A percentile compares a stretch with the other conserved stretches of the same genome.
Conservation (phyloP, 192 early-diverging fungal genomes). For the Coemansia sp. region DNA sequence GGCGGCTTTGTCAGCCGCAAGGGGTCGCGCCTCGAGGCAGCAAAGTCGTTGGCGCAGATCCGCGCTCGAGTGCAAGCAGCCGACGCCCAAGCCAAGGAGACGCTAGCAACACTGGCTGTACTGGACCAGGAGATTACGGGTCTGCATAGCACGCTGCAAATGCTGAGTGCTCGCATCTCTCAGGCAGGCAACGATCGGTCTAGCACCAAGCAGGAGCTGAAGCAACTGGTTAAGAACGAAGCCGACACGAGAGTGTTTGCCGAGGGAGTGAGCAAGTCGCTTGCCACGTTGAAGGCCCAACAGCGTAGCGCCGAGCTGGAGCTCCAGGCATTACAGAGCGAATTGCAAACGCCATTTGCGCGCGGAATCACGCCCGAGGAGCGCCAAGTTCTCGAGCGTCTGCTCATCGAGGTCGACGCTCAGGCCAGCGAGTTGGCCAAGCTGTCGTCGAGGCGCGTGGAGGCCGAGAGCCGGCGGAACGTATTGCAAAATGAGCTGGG, state of each 20-base stretch:
- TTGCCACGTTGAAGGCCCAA: conserved; percentile 31
- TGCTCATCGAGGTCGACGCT: conserved; percentile 58
- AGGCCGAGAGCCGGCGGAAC: conserved; percentile 73
- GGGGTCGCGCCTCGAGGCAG: conserved; percentile 74
- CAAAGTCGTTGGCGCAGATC: conserved; percentile 58
- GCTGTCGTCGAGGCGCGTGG: conserved; percentile 55
- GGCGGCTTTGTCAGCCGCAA: conserved; percentile 84
- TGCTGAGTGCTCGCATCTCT: conserved; percentile 55
- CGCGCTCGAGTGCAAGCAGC: conserved; percentile 28
- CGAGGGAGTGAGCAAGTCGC: conserved; percentile 44
- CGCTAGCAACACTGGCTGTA: conserved; percentile 24
- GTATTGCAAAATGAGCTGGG: conserved; percentile 73
- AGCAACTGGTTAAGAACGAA: conserved; percentile 67
- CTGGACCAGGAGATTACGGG: conserved; percentile 68
- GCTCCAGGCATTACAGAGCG: conserved; percentile 61
- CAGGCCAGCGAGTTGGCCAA: conserved; percentile 61
- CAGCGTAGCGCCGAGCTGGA: conserved; percentile 39
- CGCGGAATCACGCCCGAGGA: conserved; percentile 61
- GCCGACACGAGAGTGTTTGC: conserved; percentile 43
- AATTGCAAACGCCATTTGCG: conserved; percentile 63
- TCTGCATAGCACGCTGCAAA: conserved; percentile 62
- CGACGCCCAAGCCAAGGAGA: conserved; percentile 25
- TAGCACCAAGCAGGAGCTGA: conserved; percentile 58
- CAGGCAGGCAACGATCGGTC: conserved; percentile 62
- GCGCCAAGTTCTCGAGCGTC: conserved; percentile 52